Conservation (phyloP, 305 asterid genomes). For the Fraxinus sp. region DNA sequence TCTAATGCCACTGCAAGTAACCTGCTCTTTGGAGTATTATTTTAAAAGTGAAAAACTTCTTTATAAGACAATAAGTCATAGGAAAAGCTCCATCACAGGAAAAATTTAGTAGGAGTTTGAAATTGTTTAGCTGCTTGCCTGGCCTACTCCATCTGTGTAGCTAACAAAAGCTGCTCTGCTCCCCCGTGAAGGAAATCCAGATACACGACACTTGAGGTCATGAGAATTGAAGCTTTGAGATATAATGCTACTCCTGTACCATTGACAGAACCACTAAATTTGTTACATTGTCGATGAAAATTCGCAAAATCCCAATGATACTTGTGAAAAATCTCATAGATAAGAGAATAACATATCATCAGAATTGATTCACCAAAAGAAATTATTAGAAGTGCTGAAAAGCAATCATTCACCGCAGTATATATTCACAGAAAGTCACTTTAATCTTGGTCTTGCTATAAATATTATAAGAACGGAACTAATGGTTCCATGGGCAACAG, state of each 20-base stretch:
- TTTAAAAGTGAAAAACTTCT: not conserved
- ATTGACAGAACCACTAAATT: not conserved
- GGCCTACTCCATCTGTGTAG: slow-evolving; percentile 61
- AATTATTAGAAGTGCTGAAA: not conserved
- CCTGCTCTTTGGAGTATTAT: slow-evolving; percentile 2
- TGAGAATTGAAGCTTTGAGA: slow-evolving; percentile 66
- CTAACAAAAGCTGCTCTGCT: slow-evolving; percentile 65
- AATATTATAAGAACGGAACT: not conserved
- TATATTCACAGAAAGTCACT: not conserved
- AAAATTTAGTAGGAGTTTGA: not conserved
- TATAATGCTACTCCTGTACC: slow-evolving; percentile 79
- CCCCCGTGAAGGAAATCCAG: slow-evolving; percentile 76
- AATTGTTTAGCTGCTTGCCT: slow-evolving; percentile 49
- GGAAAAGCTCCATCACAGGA: not conserved
- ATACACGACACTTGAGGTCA: slow-evolving; percentile 85
- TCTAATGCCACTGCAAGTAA: slow-evolving; percentile 6
- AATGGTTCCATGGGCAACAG: not conserved
- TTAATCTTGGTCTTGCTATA: not conserved
- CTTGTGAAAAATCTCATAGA: not conserved
- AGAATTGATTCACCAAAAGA: slow-evolving; percentile 10
- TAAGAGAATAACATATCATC: slow-evolving; percentile 19
- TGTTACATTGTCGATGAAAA: not conserved
- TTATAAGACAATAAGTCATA: not conserved
- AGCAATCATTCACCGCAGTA: not conserved
- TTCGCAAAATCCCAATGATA: not conserved